A percentile compares a stretch with the other conserved stretches of the same genome.
These are phyloP conservation scores for Boletus pseudopeckii DNA, from an alignment of 768 basidiomycete species.

Conservation along the genomic window DNA sequence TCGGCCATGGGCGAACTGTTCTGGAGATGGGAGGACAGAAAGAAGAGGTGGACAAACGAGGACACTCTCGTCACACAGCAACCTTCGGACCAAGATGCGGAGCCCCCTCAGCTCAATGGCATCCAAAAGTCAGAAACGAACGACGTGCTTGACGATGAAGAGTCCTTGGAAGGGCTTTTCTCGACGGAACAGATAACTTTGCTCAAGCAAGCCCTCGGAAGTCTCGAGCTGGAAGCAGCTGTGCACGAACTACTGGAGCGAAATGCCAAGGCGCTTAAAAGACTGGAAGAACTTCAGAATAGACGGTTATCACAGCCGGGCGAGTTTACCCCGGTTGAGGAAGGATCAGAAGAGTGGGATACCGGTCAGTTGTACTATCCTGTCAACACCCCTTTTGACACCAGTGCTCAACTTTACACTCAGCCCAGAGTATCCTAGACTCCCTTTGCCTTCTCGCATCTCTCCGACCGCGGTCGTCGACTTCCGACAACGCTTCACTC, in stretches of 20 bases:
- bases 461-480: conserved; percentile 60
- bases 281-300: conserved; percentile 65
- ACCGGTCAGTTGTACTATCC: conserved; percentile 51
- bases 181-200: conserved; percentile 51
- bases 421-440: conserved; percentile 70
- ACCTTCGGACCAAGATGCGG: not conserved
- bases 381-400: not conserved
- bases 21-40: conserved; percentile 48
- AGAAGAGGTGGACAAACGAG: conserved; percentile 29
- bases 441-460: conserved; percentile 67
- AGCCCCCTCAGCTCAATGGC: conserved; percentile 11
- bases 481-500: conserved; percentile 43
- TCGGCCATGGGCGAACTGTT: conserved; percentile 57
- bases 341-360: conserved; percentile 81
- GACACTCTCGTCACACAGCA: not conserved
- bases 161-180: conserved; percentile 51
- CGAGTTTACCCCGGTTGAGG: conserved; percentile 48
- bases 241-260: conserved; percentile 65
- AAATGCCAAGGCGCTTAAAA: conserved; percentile 59
- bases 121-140: conserved; percentile 6
- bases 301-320: conserved; percentile 48
- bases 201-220: conserved; percentile 59
- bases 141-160: conserved; percentile 32
- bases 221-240: conserved; percentile 62
- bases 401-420: conserved; percentile 14